A percentile compares a stretch with the other conserved stretches of the same genome.
Conservation (phyloP, 768 basidiomycete genomes). For the Lactifluus rugatus region DNA sequence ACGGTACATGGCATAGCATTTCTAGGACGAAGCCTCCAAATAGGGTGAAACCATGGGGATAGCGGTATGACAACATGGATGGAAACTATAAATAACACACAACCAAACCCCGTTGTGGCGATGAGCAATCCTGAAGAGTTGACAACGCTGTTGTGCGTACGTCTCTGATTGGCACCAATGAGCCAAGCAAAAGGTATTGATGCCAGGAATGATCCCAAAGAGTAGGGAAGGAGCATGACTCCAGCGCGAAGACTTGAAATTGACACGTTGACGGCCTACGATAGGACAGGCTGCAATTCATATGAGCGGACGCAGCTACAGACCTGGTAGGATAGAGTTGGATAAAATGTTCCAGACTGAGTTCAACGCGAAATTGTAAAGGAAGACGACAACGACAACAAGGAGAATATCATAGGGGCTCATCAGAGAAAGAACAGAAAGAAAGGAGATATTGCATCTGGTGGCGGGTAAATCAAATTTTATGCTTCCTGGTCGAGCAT, state of each 20-base stretch:
- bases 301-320: slow-evolving; percentile 8
- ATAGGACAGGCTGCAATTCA: neutral
- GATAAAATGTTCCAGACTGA: slow-evolving; percentile 82
- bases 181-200: slow-evolving; percentile 81
- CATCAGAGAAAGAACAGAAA: slow-evolving; percentile 4
- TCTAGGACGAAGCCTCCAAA: slow-evolving; percentile 71
- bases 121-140: slow-evolving; percentile 56
- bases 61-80: too few species aligned
- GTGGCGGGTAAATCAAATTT: too few species aligned
- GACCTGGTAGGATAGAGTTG: slow-evolving; percentile 77
- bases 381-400: slow-evolving; percentile 56
- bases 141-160: slow-evolving; percentile 47
- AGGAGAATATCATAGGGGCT: slow-evolving; percentile 49
- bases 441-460: too few species aligned
- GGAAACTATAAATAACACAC: slow-evolving; percentile 17
- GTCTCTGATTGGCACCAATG: slow-evolving; percentile 56
- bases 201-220: slow-evolving; percentile 73
- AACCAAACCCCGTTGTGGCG: slow-evolving; percentile 70
- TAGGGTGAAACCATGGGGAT: slow-evolving; percentile 30
- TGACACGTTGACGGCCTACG: slow-evolving; percentile 57
- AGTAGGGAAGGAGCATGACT: slow-evolving; percentile 69
- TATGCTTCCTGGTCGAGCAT: too few species aligned
- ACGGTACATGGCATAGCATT: slow-evolving; percentile 79
- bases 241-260: slow-evolving; percentile 59
- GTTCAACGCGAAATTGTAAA: slow-evolving; percentile 77